Evolutionary conservation across 148 eudicot genomes (phyloP).

Genomic region (Vaccinium darrowii): DNA sequence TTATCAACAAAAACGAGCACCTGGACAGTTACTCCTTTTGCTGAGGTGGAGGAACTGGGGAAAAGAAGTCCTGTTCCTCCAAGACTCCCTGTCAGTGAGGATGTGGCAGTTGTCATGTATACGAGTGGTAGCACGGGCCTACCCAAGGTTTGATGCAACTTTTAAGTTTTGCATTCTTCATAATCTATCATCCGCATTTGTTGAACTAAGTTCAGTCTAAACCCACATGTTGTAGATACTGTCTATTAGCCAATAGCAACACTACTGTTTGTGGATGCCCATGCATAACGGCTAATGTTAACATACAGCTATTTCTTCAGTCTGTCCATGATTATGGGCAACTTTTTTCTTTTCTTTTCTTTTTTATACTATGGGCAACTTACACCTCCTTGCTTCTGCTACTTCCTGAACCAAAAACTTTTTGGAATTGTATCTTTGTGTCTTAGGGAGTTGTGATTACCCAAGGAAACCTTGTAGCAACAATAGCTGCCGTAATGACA

Average conservation of each 20-base stretch:
- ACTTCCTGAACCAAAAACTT: not conserved
- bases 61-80: slow-evolving; percentile 50
- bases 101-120: slow-evolving; percentile 93
- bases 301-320: not conserved
- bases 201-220: not conserved
- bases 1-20: slow-evolving; percentile 28
- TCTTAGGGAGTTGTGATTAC: slow-evolving; percentile 94
- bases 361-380: not conserved
- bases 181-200: not conserved
- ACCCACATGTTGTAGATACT: not conserved
- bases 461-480: slow-evolving; percentile 87
- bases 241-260: not conserved
- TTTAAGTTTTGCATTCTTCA: not conserved
- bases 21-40: slow-evolving; percentile 55
- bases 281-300: too few species aligned
- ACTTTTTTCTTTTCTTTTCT: not conserved
- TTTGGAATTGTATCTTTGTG: not conserved
- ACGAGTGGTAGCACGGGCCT: slow-evolving; percentile 98
- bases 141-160: slow-evolving; percentile 54
- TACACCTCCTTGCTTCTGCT: not conserved
- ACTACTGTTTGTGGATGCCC: too few species aligned
- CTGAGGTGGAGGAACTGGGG: slow-evolving; percentile 81
- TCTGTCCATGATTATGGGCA: not conserved
- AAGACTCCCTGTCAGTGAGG: slow-evolving; percentile 69
- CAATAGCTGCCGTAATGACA: slow-evolving; percentile 87